Conservation (phyloP, 768 basidiomycete genomes). For the Floccularia luteovirens region DNA sequence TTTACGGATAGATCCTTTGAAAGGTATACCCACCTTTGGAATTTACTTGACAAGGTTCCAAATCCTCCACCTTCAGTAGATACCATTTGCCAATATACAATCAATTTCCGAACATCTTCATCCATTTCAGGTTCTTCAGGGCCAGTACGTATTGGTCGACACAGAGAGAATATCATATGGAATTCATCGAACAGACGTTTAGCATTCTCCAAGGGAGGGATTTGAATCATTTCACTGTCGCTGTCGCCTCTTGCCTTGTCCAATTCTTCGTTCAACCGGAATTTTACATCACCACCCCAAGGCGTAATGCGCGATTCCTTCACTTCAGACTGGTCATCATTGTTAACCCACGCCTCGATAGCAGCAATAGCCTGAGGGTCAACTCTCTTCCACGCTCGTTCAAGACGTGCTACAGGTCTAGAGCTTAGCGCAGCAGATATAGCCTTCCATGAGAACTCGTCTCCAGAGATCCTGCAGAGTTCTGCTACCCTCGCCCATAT, state of each 20-base stretch:
- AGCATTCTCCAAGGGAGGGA: constrained; percentile 31
- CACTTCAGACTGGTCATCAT: constrained; percentile 22
- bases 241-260: constrained; percentile 34
- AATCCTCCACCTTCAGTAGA: constrained; percentile 29
- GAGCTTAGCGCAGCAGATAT: constrained; percentile 66
- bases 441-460: constrained; percentile 76
- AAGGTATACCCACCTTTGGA: constrained; percentile 41
- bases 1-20: not conserved
- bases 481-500: constrained; percentile 73
- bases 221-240: constrained; percentile 34
- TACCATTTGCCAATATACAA: constrained; percentile 50
- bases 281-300: constrained; percentile 61
- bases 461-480: constrained; percentile 60
- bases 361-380: constrained; percentile 47
- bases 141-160: constrained; percentile 32
- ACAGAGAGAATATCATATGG: constrained; percentile 40
- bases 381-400: constrained; percentile 76
- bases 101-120: constrained; percentile 42
- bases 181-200: constrained; percentile 45
- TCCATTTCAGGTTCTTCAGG: constrained; percentile 28
- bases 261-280: constrained; percentile 37
- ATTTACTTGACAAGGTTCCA: constrained; percentile 42
- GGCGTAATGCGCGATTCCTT: constrained; percentile 47
- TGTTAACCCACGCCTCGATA: constrained; percentile 64
- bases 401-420: constrained; percentile 65